Evolutionary conservation across 768 basidiomycete species (phyloP), one percentile per base, ranked within the genome.

Genomic region (Kwoniella heveanensis): DNA sequence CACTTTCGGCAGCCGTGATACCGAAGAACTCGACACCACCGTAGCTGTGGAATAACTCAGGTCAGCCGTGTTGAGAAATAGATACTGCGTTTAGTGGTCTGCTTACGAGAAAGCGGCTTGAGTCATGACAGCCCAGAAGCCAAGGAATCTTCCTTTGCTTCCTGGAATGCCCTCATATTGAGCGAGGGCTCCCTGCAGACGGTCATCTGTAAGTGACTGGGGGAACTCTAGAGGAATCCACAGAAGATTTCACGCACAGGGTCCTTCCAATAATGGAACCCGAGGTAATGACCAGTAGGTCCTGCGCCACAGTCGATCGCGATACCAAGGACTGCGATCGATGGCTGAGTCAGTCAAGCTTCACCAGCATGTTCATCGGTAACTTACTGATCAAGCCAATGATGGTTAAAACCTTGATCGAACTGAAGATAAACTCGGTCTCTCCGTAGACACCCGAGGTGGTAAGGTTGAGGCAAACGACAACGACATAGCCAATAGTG

Each of bases 21-120:
- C 80, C 83, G 44, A 95, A 91, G 73, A 95, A 92, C 79, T 97
- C 93, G 8, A 91, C 92, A 12, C 93, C 94, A 62, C 92, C 92
- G 62, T 66, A 72, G 9, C 57, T 59, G 57, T 12, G 17, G 24
- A 12, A 32, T 32, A 5, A 54, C 2, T 15, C 17, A 54, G 26
- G 3, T 30, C 32, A 8, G 32, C 6, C 7, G 13, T 8, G 32
- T 13, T 7, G 32, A 36, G 13, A n/a, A n/a, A 49, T 7, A 6
- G n/a, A 25, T 19, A 7, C 8, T 49, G 47, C 47, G 24, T 7
- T 19, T 19, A 44, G 39, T 44, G 30, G 17, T 48, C 19, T 27
- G 39, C 62, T 49, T 32, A 63, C 62, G 63, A 64, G 51, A 64
- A 64, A 27, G 63, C 63, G 25, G 63, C 63, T 54, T 64, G 63